Evolutionary conservation across 345 rosid species (phyloP).

Genomic region (Limnanthes douglasii): DNA sequence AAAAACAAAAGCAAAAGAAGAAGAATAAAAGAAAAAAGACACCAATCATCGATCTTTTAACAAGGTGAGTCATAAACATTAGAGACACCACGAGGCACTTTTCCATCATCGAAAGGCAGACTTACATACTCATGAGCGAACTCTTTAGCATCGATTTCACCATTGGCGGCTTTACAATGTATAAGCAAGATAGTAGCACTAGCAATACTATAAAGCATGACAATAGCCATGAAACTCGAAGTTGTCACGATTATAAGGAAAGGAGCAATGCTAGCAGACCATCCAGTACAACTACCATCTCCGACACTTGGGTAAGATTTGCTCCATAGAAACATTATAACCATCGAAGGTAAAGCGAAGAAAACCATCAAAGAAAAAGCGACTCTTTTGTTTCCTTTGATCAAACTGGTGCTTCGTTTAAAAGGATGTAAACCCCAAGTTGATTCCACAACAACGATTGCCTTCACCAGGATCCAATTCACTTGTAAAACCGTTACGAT

Average conservation of each 20-base stretch:
- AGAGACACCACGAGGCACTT: too few species aligned
- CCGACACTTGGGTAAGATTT: conserved; percentile 5
- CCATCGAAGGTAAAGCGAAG: conserved; percentile 10
- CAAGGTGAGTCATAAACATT: too few species aligned
- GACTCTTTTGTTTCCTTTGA: conserved; percentile 33
- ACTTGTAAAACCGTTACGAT: conserved; percentile 20
- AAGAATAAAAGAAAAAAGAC: too few species aligned
- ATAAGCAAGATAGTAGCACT: conserved; percentile 44
- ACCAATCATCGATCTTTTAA: too few species aligned
- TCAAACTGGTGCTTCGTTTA: conserved; percentile 33
- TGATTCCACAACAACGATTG: conserved; percentile 49
- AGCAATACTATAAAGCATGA: conserved; percentile 28
- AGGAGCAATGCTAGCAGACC: conserved; percentile 29
- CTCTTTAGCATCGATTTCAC: conserved; percentile 69
- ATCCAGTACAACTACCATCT: not conserved
- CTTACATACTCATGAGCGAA: conserved; percentile 43
- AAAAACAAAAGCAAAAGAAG: too few species aligned
- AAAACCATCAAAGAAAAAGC: conserved; percentile 19
- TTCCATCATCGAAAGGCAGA: conserved; percentile 60
- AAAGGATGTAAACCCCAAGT: conserved; percentile 53
- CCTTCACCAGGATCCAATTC: conserved; percentile 33
- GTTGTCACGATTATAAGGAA: conserved; percentile 29
- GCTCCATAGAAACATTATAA: conserved; percentile 17
- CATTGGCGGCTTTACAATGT: conserved; percentile 50
- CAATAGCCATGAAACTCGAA: conserved; percentile 16